Percentiles rank a stretch among this genome's conserved stretches.
phyloP scores from a whole-genome alignment of 805 yeast genomes.

The Candida pini region DNA sequence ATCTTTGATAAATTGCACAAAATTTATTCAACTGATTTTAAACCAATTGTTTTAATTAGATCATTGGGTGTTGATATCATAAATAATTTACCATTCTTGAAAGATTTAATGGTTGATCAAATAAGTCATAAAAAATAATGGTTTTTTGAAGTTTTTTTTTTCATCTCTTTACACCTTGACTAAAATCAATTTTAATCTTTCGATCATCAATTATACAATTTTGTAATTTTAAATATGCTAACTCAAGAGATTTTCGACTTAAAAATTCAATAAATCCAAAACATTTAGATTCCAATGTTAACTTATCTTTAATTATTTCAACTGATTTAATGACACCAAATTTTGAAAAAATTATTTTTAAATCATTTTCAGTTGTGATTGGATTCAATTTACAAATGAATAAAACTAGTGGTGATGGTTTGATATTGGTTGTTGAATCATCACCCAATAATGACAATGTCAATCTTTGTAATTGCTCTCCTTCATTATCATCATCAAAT shows the following conservation, averaged over 20 bases:
- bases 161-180: slow-evolving; percentile 42
- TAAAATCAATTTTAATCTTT: slow-evolving; percentile 61
- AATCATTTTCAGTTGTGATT: slow-evolving; percentile 52
- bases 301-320: slow-evolving; percentile 45
- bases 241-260: slow-evolving; percentile 44
- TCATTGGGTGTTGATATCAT: slow-evolving; percentile 70
- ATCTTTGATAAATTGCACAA: slow-evolving; percentile 90
- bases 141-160: not conserved
- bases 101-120: slow-evolving; percentile 60
- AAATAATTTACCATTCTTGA: slow-evolving; percentile 58
- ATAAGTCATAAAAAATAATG: slow-evolving; percentile 23
- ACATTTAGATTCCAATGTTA: slow-evolving; percentile 44
- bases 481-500: slow-evolving; percentile 24
- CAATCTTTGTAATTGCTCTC: slow-evolving; percentile 44
- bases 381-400: slow-evolving; percentile 63
- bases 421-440: slow-evolving; percentile 48
- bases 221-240: slow-evolving; percentile 59
- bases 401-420: slow-evolving; percentile 56
- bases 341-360: slow-evolving; percentile 50
- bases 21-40: slow-evolving; percentile 65
- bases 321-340: slow-evolving; percentile 52
- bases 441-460: slow-evolving; percentile 63
- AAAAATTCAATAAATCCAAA: slow-evolving; percentile 63
- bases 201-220: slow-evolving; percentile 59
- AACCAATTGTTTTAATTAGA: slow-evolving; percentile 70